These are phyloP conservation scores for Pholiota adiposa DNA, from an alignment of 1,284 basidiomycete species.

Conservation along the genomic window DNA sequence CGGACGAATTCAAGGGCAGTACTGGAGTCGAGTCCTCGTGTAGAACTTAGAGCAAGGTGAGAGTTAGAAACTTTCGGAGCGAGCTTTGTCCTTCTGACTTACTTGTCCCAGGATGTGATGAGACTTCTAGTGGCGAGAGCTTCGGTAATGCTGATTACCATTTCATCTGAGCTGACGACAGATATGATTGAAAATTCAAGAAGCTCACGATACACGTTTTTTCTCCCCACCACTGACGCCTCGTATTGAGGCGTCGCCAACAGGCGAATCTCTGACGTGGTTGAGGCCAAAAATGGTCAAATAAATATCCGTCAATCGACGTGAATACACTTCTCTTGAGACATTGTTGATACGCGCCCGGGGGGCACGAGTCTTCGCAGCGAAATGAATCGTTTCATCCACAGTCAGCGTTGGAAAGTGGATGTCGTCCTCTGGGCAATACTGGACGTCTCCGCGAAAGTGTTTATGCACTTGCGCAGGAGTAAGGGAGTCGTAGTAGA, in stretches of 20 bases:
- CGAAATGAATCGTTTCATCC: conserved; percentile 65
- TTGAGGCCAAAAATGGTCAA: conserved; percentile 74
- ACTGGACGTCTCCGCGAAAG: conserved; percentile 71
- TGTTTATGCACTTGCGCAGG: conserved; percentile 54
- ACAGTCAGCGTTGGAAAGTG: conserved; percentile 82
- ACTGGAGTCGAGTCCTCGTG: conserved; percentile 73
- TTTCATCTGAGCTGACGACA: not conserved
- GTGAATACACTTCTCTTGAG: conserved; percentile 50
- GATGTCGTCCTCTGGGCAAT: conserved; percentile 73
- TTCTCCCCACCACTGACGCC: conserved; percentile 85
- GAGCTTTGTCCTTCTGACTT: not conserved
- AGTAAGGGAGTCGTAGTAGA: conserved; percentile 70
- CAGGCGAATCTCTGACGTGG: conserved; percentile 60
- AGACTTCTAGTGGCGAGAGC: conserved; percentile 31
- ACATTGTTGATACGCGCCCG: conserved; percentile 45
- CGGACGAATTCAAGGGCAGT: conserved; percentile 72
- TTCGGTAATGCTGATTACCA: conserved; percentile 32
- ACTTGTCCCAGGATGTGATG: conserved; percentile 39
- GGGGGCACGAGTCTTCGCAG: conserved; percentile 65
- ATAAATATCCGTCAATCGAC: conserved; percentile 54
- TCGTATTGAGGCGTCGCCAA: conserved; percentile 77
- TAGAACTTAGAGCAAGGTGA: conserved; percentile 53
- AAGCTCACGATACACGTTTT: conserved; percentile 72
- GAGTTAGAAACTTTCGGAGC: not conserved
- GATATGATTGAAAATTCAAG: not conserved